phyloP scores from a whole-genome alignment of 495 filamentous ascomycete species.

The Cryomyces minteri region DNA sequence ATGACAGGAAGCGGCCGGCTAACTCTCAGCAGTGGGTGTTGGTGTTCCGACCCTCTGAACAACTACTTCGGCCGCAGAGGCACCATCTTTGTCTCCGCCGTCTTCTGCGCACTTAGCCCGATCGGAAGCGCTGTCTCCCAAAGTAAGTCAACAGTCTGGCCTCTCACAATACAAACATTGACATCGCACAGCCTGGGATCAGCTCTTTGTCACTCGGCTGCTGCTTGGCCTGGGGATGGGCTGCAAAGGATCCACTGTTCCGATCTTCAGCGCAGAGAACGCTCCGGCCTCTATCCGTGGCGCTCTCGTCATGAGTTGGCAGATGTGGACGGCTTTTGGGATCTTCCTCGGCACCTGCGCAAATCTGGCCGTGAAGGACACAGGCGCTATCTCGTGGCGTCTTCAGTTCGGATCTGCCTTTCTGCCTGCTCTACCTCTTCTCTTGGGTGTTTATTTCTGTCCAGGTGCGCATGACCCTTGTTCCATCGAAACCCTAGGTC shows the following conservation, averaged over 20 bases:
- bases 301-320: slow-evolving; percentile 1
- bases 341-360: slow-evolving; percentile 4
- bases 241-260: slow-evolving; percentile 6
- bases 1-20: too few relatives aligned
- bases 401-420: slow-evolving; percentile 3
- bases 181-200: too few relatives aligned
- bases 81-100: slow-evolving; percentile 38
- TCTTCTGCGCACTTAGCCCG: slow-evolving; percentile 29
- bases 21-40: slow-evolving; percentile 32
- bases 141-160: too few relatives aligned
- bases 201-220: slow-evolving; percentile 29
- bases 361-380: slow-evolving; percentile 1
- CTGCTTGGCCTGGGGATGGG: slow-evolving; percentile 12
- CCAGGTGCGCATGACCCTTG: not conserved
- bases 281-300: slow-evolving; percentile 1
- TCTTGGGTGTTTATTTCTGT: slow-evolving; percentile 2
- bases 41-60: slow-evolving; percentile 41
- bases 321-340: slow-evolving; percentile 6
- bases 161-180: too few relatives aligned
- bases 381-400: not conserved
- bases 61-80: slow-evolving; percentile 36
- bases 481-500: too few relatives aligned
- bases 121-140: slow-evolving; percentile 36
- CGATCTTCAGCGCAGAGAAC: slow-evolving; percentile 1
- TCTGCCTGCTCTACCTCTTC: slow-evolving; percentile 1